phyloP scores from a whole-genome alignment of 768 basidiomycete genomes.

The Boletus reticuloceps region DNA sequence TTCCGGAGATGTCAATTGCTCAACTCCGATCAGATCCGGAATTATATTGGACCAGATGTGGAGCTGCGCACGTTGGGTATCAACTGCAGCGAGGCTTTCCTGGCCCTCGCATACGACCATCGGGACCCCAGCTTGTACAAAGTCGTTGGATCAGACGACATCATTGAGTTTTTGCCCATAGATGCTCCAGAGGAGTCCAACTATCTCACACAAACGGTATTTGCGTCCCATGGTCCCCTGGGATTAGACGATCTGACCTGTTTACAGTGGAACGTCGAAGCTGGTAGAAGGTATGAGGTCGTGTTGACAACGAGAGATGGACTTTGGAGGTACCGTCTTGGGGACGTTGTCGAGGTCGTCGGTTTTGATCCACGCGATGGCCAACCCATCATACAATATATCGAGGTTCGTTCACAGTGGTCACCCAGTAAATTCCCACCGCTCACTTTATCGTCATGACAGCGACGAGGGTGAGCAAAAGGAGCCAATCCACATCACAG shows the following conservation, averaged over 20 bases:
- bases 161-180: constrained; percentile 18
- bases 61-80: constrained; percentile 19
- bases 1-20: not conserved
- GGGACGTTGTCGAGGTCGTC: constrained; percentile 18
- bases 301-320: constrained; percentile 25
- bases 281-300: constrained; percentile 17
- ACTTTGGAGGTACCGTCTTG: constrained; percentile 23
- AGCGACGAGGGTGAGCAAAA: constrained; percentile 24
- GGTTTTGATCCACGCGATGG: constrained; percentile 24
- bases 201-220: constrained; percentile 17
- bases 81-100: constrained; percentile 22
- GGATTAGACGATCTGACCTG: not conserved
- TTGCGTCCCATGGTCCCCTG: not conserved
- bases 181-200: constrained; percentile 22
- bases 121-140: constrained; percentile 23
- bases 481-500: not conserved
- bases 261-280: constrained; percentile 20
- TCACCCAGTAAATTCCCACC: not conserved
- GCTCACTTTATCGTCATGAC: not conserved
- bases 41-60: constrained; percentile 20
- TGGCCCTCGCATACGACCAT: constrained; percentile 22
- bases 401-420: constrained; percentile 14
- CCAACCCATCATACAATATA: constrained; percentile 20
- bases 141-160: constrained; percentile 24
- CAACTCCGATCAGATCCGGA: constrained; percentile 7